Percentiles rank a stretch among this genome's conserved stretches.
Evolutionary conservation across 2,329 filamentous ascomycete species (phyloP).

Genomic region (Ophiosphaerella narmari): DNA sequence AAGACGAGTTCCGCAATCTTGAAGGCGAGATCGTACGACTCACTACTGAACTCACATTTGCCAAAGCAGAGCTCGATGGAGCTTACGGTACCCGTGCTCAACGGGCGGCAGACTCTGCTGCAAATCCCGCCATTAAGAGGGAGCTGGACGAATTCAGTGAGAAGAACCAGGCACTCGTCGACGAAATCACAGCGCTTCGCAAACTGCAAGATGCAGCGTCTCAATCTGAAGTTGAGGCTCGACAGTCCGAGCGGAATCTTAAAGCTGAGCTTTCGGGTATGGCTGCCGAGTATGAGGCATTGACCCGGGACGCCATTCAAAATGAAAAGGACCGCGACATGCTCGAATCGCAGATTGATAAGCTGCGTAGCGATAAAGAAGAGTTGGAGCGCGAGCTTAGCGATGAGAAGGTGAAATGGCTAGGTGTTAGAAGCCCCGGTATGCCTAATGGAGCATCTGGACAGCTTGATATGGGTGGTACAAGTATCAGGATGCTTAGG

Average conservation of each 20-base stretch:
- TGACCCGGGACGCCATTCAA: constrained; percentile 71
- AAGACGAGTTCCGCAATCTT: constrained; percentile 48
- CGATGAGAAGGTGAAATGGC: constrained; percentile 69
- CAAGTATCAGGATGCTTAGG: constrained; percentile 70
- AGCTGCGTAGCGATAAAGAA: constrained; percentile 66
- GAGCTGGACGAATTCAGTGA: constrained; percentile 62
- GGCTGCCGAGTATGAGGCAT: constrained; percentile 70
- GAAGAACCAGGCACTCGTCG: constrained; percentile 48
- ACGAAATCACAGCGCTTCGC: constrained; percentile 52
- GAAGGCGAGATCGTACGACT: constrained; percentile 68
- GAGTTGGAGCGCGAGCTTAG: constrained; percentile 65
- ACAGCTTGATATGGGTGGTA: constrained; percentile 55
- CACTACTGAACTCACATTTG: constrained; percentile 84
- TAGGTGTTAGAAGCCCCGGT: constrained; percentile 64
- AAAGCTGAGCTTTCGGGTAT: constrained; percentile 70
- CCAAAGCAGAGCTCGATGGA: constrained; percentile 86
- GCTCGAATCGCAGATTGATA: constrained; percentile 67
- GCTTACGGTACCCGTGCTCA: constrained; percentile 82
- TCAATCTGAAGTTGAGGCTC: constrained; percentile 41
- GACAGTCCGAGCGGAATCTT: constrained; percentile 52
- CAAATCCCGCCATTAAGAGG: constrained; percentile 60
- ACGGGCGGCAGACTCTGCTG: constrained; percentile 68
- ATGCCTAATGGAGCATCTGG: constrained; percentile 32
- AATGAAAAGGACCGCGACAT: constrained; percentile 72
- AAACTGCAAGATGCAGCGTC: constrained; percentile 43